phyloP scores from a whole-genome alignment of 257 asterid species.

The Capsicum chinense region DNA sequence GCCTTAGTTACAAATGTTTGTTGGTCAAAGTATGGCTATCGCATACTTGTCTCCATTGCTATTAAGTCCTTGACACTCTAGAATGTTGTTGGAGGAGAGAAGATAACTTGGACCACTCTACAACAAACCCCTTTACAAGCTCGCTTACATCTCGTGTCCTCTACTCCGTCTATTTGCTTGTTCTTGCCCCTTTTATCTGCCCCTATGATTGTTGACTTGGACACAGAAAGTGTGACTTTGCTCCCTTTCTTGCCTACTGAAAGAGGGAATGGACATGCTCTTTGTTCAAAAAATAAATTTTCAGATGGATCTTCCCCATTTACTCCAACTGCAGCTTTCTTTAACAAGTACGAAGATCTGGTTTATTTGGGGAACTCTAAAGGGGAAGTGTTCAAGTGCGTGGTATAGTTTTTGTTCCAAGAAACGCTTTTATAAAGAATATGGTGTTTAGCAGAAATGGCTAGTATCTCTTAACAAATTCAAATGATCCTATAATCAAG shows the following conservation, averaged over 20 bases:
- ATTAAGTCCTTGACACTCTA: conserved; percentile 86
- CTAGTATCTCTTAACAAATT: conserved; percentile 81
- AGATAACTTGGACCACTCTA: conserved; percentile 59
- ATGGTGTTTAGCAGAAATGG: conserved; percentile 82
- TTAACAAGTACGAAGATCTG: conserved; percentile 79
- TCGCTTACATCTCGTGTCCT: conserved; percentile 77
- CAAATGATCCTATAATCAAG: conserved; percentile 79
- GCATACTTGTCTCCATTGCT: conserved; percentile 80
- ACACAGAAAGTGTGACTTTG: conserved; percentile 49
- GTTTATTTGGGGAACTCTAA: conserved; percentile 83
- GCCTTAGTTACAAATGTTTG: conserved; percentile 83
- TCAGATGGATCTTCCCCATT: conserved; percentile 83
- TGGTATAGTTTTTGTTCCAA: conserved; percentile 66
- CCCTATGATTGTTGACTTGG: conserved; percentile 76
- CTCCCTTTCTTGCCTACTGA: conserved; percentile 78
- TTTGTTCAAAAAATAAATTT: conserved; percentile 62
- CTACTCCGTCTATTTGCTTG: conserved; percentile 76
- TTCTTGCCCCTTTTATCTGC: conserved; percentile 89
- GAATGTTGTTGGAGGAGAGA: conserved; percentile 87
- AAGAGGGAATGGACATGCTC: conserved; percentile 50
- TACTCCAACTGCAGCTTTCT: conserved; percentile 92
- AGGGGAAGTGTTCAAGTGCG: conserved; percentile 68
- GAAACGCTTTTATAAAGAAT: conserved; percentile 74
- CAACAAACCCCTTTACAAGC: conserved; percentile 83
- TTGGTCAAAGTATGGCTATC: conserved; percentile 88